phyloP scores from a whole-genome alignment of 352 stramenopile genomes.

The Globisporangium solare region DNA sequence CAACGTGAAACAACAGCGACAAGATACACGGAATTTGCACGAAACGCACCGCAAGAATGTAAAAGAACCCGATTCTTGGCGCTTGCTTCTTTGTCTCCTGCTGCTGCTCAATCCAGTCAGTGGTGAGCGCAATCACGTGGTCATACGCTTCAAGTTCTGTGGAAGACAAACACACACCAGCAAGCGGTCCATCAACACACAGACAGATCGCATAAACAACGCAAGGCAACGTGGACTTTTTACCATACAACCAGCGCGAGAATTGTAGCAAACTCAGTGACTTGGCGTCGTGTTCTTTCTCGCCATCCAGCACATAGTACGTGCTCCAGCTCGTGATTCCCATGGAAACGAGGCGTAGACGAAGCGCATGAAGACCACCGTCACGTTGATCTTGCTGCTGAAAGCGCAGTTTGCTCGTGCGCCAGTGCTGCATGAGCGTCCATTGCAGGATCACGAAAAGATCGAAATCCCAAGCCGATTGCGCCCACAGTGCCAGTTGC shows the following conservation, averaged over 20 bases:
- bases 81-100: constrained; percentile 10
- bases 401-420: background rate
- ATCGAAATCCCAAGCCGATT: constrained; percentile 73
- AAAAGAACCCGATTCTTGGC: constrained; percentile 17
- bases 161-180: background rate
- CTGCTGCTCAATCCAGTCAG: background rate
- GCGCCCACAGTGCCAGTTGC: constrained; percentile 44
- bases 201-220: background rate
- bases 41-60: constrained; percentile 39
- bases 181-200: background rate
- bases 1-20: background rate
- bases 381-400: constrained; percentile 7
- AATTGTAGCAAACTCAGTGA: constrained; percentile 34
- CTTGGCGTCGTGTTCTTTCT: constrained; percentile 21
- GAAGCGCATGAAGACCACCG: background rate
- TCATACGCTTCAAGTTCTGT: constrained; percentile 33
- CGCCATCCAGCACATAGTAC: constrained; percentile 38
- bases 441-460: constrained; percentile 66
- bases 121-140: constrained; percentile 24
- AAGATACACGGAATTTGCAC: constrained; percentile 5
- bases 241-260: constrained; percentile 73
- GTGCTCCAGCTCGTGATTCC: constrained; percentile 39
- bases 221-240: constrained; percentile 5
- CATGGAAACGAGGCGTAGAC: constrained; percentile 22
- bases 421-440: constrained; percentile 38